Percentiles rank a stretch among this genome's conserved stretches.
phyloP scores from a whole-genome alignment of 768 basidiomycete species.

The Tricholomella constricta region DNA sequence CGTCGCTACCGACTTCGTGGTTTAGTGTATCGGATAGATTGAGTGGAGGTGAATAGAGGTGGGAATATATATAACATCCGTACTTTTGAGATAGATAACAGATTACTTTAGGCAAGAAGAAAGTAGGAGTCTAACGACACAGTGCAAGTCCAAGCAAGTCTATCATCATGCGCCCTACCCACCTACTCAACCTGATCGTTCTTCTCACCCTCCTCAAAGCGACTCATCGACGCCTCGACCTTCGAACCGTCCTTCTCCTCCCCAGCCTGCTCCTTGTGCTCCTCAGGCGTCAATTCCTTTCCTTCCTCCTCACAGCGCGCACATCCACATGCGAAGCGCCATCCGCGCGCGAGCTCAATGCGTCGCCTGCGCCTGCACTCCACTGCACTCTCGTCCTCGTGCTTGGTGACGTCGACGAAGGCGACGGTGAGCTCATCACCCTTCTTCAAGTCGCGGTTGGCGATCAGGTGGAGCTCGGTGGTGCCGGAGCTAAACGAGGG shows the following conservation, averaged over 20 bases:
- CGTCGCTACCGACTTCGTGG: no score
- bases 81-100: slow-evolving; percentile 1
- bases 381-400: slow-evolving; percentile 48
- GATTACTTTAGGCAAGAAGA: neutral
- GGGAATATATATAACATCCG: neutral
- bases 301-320: slow-evolving; percentile 62
- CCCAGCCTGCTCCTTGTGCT: slow-evolving; percentile 29
- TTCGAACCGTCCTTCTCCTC: slow-evolving; percentile 55
- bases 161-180: neutral
- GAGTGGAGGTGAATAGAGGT: no score
- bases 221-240: slow-evolving; percentile 36
- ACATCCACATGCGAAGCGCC: slow-evolving; percentile 80
- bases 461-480: slow-evolving; percentile 69
- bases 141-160: neutral
- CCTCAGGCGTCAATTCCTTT: slow-evolving; percentile 33
- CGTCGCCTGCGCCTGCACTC: slow-evolving; percentile 68
- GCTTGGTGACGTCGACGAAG: slow-evolving; percentile 69
- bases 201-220: slow-evolving; percentile 23
- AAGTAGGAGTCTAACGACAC: neutral
- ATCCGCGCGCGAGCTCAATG: slow-evolving; percentile 75
- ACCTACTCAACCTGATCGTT: slow-evolving; percentile 17
- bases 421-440: slow-evolving; percentile 79
- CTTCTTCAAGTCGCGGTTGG: slow-evolving; percentile 63
- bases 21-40: no score
- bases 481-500: slow-evolving; percentile 69